Conservation (phyloP, 805 yeast species). For the Vanderwaltozyma verrucispora region DNA sequence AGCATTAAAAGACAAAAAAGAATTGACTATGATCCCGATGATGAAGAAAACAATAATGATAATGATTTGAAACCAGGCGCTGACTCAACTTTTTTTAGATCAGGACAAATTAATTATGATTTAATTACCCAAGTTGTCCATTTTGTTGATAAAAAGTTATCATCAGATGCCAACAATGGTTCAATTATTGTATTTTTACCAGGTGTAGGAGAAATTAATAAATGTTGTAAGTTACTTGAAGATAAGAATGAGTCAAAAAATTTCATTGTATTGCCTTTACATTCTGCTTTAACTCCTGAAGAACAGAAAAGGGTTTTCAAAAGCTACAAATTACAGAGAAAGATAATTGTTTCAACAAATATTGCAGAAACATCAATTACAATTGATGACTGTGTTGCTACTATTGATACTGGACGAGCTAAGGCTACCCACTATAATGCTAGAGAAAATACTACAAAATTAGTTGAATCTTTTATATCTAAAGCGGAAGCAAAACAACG, state of each 20-base stretch:
- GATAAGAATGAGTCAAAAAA: slow-evolving; percentile 6
- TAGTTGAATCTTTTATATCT: slow-evolving; percentile 80
- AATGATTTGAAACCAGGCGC: slow-evolving; percentile 46
- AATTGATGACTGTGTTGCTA: slow-evolving; percentile 89
- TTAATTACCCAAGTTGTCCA: slow-evolving; percentile 48
- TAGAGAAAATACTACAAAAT: slow-evolving; percentile 52
- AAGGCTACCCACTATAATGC: slow-evolving; percentile 69
- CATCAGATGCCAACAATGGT: slow-evolving; percentile 38
- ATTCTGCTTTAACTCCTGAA: slow-evolving; percentile 73
- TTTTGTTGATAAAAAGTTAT: slow-evolving; percentile 42
- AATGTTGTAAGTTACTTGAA: slow-evolving; percentile 32
- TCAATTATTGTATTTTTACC: slow-evolving; percentile 81
- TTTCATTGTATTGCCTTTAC: slow-evolving; percentile 59
- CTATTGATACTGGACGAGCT: slow-evolving; percentile 79
- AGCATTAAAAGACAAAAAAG: slow-evolving; percentile 30
- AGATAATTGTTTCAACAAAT: slow-evolving; percentile 82
- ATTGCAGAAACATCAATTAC: slow-evolving; percentile 97
- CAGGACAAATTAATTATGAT: slow-evolving; percentile 67
- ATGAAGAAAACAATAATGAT: slow-evolving; percentile 22
- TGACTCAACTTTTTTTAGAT: slow-evolving; percentile 52
- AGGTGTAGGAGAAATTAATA: slow-evolving; percentile 80
- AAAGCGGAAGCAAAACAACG: slow-evolving; percentile 84
- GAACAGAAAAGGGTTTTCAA: slow-evolving; percentile 76
- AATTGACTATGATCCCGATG: slow-evolving; percentile 10
- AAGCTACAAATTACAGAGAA: slow-evolving; percentile 48